Evolutionary conservation across 2,329 filamentous ascomycete genomes (phyloP), one percentile per base, ranked within the genome.

Genomic region (Metarhizium robertsii): DNA sequence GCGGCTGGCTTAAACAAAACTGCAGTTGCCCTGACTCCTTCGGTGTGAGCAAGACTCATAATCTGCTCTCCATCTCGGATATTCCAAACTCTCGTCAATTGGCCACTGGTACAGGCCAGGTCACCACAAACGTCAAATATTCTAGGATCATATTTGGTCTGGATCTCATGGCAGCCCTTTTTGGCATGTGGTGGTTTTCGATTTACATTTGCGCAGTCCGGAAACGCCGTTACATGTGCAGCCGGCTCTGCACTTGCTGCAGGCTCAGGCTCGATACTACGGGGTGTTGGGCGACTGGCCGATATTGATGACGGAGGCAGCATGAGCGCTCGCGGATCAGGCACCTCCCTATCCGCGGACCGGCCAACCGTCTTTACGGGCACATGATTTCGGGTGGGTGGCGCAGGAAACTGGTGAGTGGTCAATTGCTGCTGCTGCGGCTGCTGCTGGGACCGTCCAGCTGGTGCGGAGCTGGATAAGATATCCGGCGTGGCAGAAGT

Each of bases 61-160:
- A 95, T 66, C 52, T 89, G 78, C 62, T 95, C 88, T 2, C 92
- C 92, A 54, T 90, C 90, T 11, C 84, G 73, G 29, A 96, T 71
- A 67, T 86, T 92, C 92, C 94, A 99, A 0, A 92, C 89, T 58
- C 90, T 83, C 1, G 92, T 97, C 59, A 94, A 78, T 60, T 88
- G 87, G 5, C 92, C 94, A 16, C 88, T 90, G 0, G 92, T 92
- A 67, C 90, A 96, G 7, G 94, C 84, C 61, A 87, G 85, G 60
- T 92, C 86, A 7, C 94, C 94, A 66, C 90, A 96, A 2, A 95
- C 85, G 59, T 94, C 92, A 66, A 96, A 85, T 34, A 91, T 76
- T 46, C 90, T 85, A 5, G 90, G 88, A 60, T 97, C 94, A 62
- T 95, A 94, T 63, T 90, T 91, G 3, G 88, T 92, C 34, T 80